Evolutionary conservation across 2,329 filamentous ascomycete species (phyloP), one percentile per base, ranked within the genome.

Genomic region (Aspergillus aculeatus): DNA sequence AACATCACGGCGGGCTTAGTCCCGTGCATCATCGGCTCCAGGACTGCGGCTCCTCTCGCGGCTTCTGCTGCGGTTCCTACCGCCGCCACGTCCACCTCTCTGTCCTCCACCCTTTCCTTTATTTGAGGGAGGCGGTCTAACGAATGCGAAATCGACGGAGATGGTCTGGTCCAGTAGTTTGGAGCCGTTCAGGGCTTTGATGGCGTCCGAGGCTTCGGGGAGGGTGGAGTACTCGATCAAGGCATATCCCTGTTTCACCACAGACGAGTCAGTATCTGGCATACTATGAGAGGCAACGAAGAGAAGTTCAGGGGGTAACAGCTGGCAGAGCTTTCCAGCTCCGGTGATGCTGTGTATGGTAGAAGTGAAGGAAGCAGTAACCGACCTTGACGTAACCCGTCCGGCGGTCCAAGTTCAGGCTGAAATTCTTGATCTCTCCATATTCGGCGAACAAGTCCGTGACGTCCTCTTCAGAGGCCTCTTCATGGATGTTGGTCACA

Each of bases 401-500:
- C 67, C 86, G 78, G 55, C 86, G 81, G 71, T 89, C 86, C 64
- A 89, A 72, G 69, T 88, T 88, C 77, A 89, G 75, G 69, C 86
- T 86, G 68, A 88, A 74, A 69, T 88, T 88, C 80, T 87, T 88
- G 69, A 89, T 87, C 69, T 87, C 84, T 58, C 86, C 86, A 66
- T 84, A 86, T 62, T 89, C 86, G 61, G 84, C 85, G 71, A 89
- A 89, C 68, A 88, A 73, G 66, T 89, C 86, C 56, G 84, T 84
- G 26, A 89, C 74, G 63, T 88, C 86, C 73, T 89, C 86, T 71
- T 89, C 86, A n/a, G 81, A 84, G 10, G 86, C 84, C 71, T 89
- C 86, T 70, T 88, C 86, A 66, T 89, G 86, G 38, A 89, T 84
- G 65, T 89, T 88, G n/a, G 85, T 86, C 57, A 82, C 85, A n/a